Evolutionary conservation across 352 stramenopile genomes (phyloP).

Genomic region (Peronosclerospora sorghi): DNA sequence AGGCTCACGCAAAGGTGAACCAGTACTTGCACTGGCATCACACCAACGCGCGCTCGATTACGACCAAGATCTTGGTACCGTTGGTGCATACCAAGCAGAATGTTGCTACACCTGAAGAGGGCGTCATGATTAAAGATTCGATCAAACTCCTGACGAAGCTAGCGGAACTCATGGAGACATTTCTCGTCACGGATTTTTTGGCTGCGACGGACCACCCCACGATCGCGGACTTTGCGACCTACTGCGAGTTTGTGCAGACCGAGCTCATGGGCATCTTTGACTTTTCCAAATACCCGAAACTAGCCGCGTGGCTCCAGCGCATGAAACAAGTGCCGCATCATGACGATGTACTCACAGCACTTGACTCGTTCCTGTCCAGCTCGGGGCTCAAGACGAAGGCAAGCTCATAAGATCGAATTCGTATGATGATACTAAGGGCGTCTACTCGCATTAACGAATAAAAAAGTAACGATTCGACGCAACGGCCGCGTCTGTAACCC

Average conservation of each 20-base stretch:
- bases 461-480: too few relatives aligned
- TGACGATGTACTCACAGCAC: constrained; percentile 27
- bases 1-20: constrained; percentile 52
- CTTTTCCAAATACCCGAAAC: constrained; percentile 34
- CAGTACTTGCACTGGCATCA: constrained; percentile 71
- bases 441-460: too few relatives aligned
- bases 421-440: too few relatives aligned
- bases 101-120: constrained; percentile 16
- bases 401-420: constrained; percentile 4
- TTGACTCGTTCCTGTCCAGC: constrained; percentile 16
- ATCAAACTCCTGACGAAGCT: constrained; percentile 21
- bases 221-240: constrained; percentile 24
- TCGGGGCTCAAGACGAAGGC: constrained; percentile 18
- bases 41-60: constrained; percentile 40
- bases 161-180: constrained; percentile 34
- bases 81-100: constrained; percentile 24
- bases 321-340: constrained; percentile 44
- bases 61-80: constrained; percentile 31
- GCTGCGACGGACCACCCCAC: constrained; percentile 22
- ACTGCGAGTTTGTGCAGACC: constrained; percentile 34
- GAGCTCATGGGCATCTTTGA: constrained; percentile 32
- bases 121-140: constrained; percentile 14
- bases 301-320: constrained; percentile 31
- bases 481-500: too few relatives aligned
- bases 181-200: constrained; percentile 29